Evolutionary conservation across 768 basidiomycete genomes (phyloP).

Genomic region (Lactifluus piperatus): DNA sequence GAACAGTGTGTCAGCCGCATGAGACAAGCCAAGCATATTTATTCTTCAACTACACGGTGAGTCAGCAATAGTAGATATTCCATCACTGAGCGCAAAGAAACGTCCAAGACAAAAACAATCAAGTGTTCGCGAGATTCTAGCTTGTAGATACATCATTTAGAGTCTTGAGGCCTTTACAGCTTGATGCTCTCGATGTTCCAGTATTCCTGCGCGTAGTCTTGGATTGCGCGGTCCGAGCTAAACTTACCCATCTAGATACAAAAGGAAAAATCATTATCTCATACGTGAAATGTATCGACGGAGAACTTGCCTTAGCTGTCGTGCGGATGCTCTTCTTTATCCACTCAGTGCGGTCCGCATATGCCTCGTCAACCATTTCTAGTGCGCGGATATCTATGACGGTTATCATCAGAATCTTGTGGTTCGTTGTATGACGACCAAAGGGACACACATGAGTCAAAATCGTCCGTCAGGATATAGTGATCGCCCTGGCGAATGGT

Average conservation of each 20-base stretch:
- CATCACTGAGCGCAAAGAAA: background rate
- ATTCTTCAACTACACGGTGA: background rate
- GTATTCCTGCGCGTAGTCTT: conserved; percentile 84
- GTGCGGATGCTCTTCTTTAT: conserved; percentile 84
- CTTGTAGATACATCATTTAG: background rate
- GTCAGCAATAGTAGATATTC: background rate
- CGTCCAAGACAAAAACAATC: background rate
- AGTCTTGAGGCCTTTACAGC: background rate
- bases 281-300: background rate
- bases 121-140: background rate
- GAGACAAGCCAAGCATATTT: background rate
- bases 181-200: conserved; percentile 59
- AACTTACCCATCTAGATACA: conserved; percentile 83
- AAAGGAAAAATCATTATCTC: background rate
- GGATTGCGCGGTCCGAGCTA: conserved; percentile 88
- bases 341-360: conserved; percentile 79
- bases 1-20: too few relatives aligned
- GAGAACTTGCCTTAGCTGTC: conserved; percentile 51
- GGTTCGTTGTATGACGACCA: background rate
- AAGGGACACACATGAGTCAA: conserved; percentile 67
- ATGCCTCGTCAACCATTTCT: conserved; percentile 82
- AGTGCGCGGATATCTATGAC: conserved; percentile 68
- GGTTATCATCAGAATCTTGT: background rate
- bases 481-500: conserved; percentile 71
- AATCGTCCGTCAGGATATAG: conserved; percentile 86